Conservation (phyloP, 148 eudicot species). For the Vaccinium corymbosum region DNA sequence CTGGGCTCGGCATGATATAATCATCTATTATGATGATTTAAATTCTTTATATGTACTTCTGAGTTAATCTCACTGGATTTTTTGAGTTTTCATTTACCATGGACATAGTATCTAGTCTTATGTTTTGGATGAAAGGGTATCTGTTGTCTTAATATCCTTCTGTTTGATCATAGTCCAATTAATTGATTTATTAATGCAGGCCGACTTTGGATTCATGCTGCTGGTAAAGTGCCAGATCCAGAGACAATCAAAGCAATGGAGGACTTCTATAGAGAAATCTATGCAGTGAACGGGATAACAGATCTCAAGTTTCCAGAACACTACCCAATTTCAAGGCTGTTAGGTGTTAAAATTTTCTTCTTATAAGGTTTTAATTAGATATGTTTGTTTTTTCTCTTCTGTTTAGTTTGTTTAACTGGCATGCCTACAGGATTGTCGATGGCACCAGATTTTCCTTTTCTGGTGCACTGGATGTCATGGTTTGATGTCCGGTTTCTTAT, state of each 20-base stretch:
- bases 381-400: not conserved
- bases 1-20: not conserved
- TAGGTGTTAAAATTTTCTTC: constrained; percentile 43
- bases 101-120: not conserved
- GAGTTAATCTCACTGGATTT: not conserved
- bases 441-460: not conserved
- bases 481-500: not conserved
- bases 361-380: not conserved
- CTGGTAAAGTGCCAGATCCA: constrained; percentile 78
- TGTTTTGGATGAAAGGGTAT: not conserved
- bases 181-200: constrained; percentile 30
- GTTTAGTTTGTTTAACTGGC: not conserved
- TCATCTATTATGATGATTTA: not conserved
- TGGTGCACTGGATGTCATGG: not conserved
- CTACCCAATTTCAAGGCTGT: constrained; percentile 71
- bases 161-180: not conserved
- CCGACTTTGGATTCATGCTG: constrained; percentile 93
- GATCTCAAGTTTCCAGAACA: constrained; percentile 79
- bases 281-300: constrained; percentile 66
- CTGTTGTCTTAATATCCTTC: not conserved
- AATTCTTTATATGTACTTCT: not conserved
- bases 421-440: not conserved
- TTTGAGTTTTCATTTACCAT: not conserved
- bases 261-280: constrained; percentile 80
- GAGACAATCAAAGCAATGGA: constrained; percentile 87